phyloP scores from a whole-genome alignment of 164 flowering plant genomes.

The Stephania yunnanensis region DNA sequence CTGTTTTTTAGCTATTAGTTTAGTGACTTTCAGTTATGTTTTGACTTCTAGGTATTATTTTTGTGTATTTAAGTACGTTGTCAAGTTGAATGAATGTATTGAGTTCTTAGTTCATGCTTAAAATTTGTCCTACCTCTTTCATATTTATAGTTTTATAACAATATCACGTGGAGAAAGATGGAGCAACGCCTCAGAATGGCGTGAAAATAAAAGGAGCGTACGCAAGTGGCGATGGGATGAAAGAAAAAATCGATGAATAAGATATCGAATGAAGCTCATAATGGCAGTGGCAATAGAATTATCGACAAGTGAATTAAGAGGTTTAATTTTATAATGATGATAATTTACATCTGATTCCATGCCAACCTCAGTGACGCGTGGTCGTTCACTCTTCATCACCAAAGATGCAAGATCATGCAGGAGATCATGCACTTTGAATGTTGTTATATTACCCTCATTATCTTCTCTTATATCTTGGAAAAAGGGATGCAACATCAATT shows the following conservation, averaged over 20 bases:
- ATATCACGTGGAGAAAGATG: not conserved
- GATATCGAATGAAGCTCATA: not conserved
- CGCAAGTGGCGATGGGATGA: not conserved
- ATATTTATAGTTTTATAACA: too few species aligned
- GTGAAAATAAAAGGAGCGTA: not conserved
- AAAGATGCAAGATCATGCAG: slow-evolving; percentile 11
- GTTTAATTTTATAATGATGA: not conserved
- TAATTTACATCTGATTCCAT: not conserved
- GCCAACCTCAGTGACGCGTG: not conserved
- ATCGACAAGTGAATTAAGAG: not conserved
- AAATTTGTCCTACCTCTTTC: too few species aligned
- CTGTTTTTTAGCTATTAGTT: too few species aligned
- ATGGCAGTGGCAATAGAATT: not conserved
- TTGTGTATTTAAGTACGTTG: too few species aligned
- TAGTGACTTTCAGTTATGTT: too few species aligned
- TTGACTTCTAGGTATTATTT: too few species aligned
- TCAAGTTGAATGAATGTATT: too few species aligned
- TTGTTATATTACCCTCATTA: not conserved
- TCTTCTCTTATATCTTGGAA: slow-evolving; percentile 7
- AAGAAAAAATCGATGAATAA: not conserved
- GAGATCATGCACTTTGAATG: slow-evolving; percentile 12
- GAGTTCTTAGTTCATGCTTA: too few species aligned
- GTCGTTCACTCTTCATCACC: slow-evolving; percentile 2
- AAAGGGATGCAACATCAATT: slow-evolving; percentile 2
- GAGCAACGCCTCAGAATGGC: not conserved